Percentiles rank a stretch among this genome's conserved stretches.
phyloP scores from a whole-genome alignment of 139 green algal species.

The Zygnema cylindricum region DNA sequence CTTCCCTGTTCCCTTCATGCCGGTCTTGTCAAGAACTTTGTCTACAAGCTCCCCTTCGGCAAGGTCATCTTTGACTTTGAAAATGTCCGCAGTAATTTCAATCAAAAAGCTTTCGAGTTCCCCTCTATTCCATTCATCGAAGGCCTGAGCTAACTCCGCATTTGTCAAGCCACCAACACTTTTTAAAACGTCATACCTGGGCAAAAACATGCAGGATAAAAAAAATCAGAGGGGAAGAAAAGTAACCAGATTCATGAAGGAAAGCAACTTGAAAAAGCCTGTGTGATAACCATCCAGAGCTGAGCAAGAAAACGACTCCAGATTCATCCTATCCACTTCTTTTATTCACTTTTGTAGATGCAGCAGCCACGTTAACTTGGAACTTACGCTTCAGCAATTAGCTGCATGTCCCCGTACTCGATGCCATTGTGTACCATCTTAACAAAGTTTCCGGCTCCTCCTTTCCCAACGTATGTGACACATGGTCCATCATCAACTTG shows the following conservation, averaged over 20 bases:
- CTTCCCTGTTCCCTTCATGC: slow-evolving; percentile 98
- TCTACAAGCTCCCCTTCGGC: slow-evolving; percentile 81
- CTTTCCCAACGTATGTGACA: slow-evolving; percentile 90
- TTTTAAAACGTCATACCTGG: slow-evolving; percentile 92
- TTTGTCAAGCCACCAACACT: slow-evolving; percentile 93
- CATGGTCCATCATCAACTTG: slow-evolving; percentile 96
- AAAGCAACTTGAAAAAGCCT: no score
- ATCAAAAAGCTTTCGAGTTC: slow-evolving; percentile 91
- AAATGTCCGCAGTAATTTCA: slow-evolving; percentile 89
- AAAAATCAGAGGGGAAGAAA: neutral
- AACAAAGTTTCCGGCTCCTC: slow-evolving; percentile 95
- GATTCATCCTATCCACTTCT: no score
- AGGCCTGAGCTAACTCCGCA: slow-evolving; percentile 86
- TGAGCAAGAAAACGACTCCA: no score
- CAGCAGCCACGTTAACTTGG: no score
- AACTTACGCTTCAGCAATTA: slow-evolving; percentile 84
- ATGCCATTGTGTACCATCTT: slow-evolving; percentile 99
- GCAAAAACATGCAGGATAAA: neutral
- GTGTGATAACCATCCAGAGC: no score
- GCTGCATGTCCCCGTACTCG: slow-evolving; percentile 99
- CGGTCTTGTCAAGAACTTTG: slow-evolving; percentile 98
- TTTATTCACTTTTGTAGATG: no score
- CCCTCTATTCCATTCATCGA: slow-evolving; percentile 91
- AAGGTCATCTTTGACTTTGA: slow-evolving; percentile 66
- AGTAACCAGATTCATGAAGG: no score